phyloP scores from a whole-genome alignment of 352 stramenopile genomes.

The Phytophthora megakarya region DNA sequence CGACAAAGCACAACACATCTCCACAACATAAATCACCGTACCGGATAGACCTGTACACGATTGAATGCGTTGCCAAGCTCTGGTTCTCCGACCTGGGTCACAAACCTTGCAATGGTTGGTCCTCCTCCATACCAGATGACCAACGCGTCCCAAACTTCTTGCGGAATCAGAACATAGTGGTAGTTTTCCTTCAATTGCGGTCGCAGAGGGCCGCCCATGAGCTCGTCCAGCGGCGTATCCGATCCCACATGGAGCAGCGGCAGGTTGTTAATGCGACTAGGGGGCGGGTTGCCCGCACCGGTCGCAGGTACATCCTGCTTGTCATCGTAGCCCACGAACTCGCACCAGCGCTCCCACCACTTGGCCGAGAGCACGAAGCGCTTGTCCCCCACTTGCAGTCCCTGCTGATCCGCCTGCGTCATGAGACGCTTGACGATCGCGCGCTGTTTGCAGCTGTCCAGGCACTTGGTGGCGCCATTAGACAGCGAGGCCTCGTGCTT shows the following conservation, averaged over 20 bases:
- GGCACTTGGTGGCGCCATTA: constrained; percentile 21
- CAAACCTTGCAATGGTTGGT: constrained; percentile 74
- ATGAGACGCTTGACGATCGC: constrained; percentile 61
- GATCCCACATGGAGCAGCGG: constrained; percentile 58
- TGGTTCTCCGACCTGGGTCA: constrained; percentile 65
- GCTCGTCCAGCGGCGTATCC: constrained; percentile 56
- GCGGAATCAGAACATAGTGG: constrained; percentile 73
- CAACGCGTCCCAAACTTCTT: constrained; percentile 82
- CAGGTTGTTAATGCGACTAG: constrained; percentile 69
- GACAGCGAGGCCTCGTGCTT: constrained; percentile 14
- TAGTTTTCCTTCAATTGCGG: constrained; percentile 75
- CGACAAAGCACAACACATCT: neutral
- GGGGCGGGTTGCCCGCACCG: constrained; percentile 24
- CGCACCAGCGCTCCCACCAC: constrained; percentile 84
- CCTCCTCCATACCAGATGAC: constrained; percentile 71
- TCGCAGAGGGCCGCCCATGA: constrained; percentile 69
- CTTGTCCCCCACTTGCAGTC: constrained; percentile 78
- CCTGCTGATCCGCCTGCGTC: constrained; percentile 65
- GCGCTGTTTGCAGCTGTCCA: constrained; percentile 53
- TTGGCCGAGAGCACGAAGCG: constrained; percentile 79
- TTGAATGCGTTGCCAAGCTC: constrained; percentile 64
- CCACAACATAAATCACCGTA: constrained; percentile 17
- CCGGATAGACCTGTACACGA: constrained; percentile 78
- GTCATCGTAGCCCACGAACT: constrained; percentile 68
- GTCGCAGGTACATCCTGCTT: constrained; percentile 14